Conservation (phyloP, 345 rosid species). For the Gossypium raimondii region DNA sequence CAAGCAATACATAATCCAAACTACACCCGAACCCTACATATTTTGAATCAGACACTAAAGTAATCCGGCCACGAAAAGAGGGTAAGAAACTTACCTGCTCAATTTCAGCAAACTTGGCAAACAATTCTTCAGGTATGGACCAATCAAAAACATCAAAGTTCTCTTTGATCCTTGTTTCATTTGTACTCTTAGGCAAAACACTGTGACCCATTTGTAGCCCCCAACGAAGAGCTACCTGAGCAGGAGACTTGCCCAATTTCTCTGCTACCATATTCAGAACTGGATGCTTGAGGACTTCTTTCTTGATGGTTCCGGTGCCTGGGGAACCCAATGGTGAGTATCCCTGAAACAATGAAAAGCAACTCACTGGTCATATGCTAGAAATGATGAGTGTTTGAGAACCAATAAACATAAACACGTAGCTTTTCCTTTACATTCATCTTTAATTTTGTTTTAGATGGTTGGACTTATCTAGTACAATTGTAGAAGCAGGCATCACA, state of each 20-base stretch:
- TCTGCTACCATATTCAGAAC: conserved; percentile 39
- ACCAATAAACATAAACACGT: too few species aligned
- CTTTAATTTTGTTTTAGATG: too few species aligned
- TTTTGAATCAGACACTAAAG: background rate
- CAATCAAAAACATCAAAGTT: conserved; percentile 46
- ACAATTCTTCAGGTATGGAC: conserved; percentile 39
- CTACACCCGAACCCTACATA: background rate
- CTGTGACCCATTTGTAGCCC: conserved; percentile 63
- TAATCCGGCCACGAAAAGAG: background rate
- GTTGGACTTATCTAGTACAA: too few species aligned
- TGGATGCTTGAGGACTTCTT: conserved; percentile 43
- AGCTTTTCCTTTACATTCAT: too few species aligned
- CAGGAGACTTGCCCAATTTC: conserved; percentile 45
- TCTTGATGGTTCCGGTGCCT: conserved; percentile 24
- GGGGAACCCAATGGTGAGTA: conserved; percentile 68
- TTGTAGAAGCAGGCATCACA: too few species aligned
- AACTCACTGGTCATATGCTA: too few species aligned
- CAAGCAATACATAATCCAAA: background rate
- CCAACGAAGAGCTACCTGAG: conserved; percentile 66
- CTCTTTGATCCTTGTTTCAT: conserved; percentile 37
- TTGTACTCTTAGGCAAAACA: conserved; percentile 60
- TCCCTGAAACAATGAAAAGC: conserved; percentile 29
- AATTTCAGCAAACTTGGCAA: conserved; percentile 38
- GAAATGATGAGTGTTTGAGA: background rate
- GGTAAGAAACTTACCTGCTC: conserved; percentile 45